Evolutionary conservation across 169 alveolate genomes (phyloP).

Genomic region (Cryptosporidium ryanae): DNA sequence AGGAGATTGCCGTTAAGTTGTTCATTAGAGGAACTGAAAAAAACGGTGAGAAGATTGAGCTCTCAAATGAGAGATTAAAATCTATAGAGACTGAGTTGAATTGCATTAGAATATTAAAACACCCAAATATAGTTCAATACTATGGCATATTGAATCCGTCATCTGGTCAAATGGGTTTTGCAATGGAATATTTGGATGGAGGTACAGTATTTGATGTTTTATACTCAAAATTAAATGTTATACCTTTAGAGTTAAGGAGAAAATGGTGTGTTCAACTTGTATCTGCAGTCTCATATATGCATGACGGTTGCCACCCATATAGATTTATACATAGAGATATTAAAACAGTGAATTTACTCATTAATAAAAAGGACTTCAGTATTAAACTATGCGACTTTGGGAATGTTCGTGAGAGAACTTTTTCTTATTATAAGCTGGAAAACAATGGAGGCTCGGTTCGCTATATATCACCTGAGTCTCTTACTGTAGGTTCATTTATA

Average conservation of each 20-base stretch:
- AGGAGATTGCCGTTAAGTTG: conserved; percentile 59
- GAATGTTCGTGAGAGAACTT: conserved; percentile 79
- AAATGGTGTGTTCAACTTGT: conserved; percentile 80
- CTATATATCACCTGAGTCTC: conserved; percentile 87
- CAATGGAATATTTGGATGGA: conserved; percentile 82
- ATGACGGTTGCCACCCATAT: conserved; percentile 75
- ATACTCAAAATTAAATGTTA: conserved; percentile 71
- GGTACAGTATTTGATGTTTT: conserved; percentile 83
- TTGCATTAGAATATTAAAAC: conserved; percentile 44
- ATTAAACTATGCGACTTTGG: conserved; percentile 85
- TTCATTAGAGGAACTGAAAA: conserved; percentile 22
- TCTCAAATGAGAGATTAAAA: conserved; percentile 51
- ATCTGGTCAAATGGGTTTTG: conserved; percentile 78
- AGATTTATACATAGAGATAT: conserved; percentile 84
- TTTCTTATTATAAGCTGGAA: conserved; percentile 80
- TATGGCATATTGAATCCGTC: conserved; percentile 70
- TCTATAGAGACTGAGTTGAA: conserved; percentile 66
- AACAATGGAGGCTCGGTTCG: conserved; percentile 87
- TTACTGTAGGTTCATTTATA: conserved; percentile 79
- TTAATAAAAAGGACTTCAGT: conserved; percentile 79
- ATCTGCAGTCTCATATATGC: conserved; percentile 79
- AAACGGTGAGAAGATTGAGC: conserved; percentile 12
- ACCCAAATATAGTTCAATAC: conserved; percentile 51
- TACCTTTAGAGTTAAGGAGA: conserved; percentile 77
- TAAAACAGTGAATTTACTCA: conserved; percentile 83